These are phyloP conservation scores for Spatholobus suberectus DNA, from an alignment of 306 rosid genomes.

Conservation along the genomic window DNA sequence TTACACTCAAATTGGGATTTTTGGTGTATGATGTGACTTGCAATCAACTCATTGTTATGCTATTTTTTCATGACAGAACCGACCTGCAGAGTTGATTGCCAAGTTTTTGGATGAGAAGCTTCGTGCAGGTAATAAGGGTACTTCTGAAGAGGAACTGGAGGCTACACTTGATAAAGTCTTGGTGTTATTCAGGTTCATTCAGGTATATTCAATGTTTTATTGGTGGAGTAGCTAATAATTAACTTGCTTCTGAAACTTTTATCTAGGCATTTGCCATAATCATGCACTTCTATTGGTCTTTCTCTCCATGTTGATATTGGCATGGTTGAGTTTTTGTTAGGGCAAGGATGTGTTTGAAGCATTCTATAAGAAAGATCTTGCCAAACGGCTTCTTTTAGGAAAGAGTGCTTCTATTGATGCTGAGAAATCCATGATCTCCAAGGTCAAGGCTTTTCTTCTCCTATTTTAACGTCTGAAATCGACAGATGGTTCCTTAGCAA, in stretches of 20 bases:
- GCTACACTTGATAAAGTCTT: conserved; percentile 90
- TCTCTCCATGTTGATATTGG: conserved; percentile 40
- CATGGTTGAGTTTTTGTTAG: conserved; percentile 55
- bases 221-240: conserved; percentile 32
- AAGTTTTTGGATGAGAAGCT: conserved; percentile 97
- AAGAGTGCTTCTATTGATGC: conserved; percentile 98
- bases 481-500: neutral
- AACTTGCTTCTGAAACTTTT: conserved; percentile 23
- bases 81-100: conserved; percentile 95
- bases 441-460: conserved; percentile 60
- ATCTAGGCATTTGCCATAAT: conserved; percentile 19
- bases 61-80: conserved; percentile 64
- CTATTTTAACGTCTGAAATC: neutral
- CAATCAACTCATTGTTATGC: conserved; percentile 32
- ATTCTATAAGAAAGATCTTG: conserved; percentile 97
- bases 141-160: conserved; percentile 96
- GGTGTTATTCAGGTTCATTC: conserved; percentile 93
- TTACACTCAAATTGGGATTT: neutral
- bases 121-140: conserved; percentile 98
- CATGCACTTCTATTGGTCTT: conserved; percentile 30
- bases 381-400: conserved; percentile 87
- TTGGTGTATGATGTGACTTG: conserved; percentile 7
- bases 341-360: conserved; percentile 99
- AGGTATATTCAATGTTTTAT: conserved; percentile 60
- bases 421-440: conserved; percentile 96